These are phyloP conservation scores for Taphrina populina DNA, from an alignment of 1,139 yeast species.

Conservation along the genomic window DNA sequence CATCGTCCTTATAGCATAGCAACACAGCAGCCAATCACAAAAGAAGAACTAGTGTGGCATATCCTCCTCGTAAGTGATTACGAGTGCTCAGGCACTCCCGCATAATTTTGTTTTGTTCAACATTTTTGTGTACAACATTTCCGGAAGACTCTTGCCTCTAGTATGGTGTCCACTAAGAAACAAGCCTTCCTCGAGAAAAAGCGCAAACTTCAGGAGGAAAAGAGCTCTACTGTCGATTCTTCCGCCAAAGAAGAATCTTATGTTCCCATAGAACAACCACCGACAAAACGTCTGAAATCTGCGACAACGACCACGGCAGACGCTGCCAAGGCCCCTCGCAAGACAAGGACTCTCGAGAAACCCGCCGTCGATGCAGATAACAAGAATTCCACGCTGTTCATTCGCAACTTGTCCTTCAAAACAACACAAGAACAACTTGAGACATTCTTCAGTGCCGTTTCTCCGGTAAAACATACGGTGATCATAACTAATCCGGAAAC, in stretches of 20 bases:
- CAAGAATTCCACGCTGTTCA: conserved; percentile 52
- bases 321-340: not conserved
- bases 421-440: conserved; percentile 78
- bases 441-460: conserved; percentile 81
- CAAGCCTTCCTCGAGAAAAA: conserved; percentile 31
- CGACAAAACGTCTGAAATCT: conserved; percentile 1
- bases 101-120: not conserved
- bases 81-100: conserved; percentile 10
- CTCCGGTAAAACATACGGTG: conserved; percentile 94
- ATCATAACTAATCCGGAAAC: conserved; percentile 76
- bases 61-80: not conserved
- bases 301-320: not conserved
- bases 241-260: not conserved
- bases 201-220: conserved; percentile 15
- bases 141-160: not conserved
- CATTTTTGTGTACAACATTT: not conserved
- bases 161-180: conserved; percentile 31
- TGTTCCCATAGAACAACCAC: conserved; percentile 5
- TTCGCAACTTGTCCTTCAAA: conserved; percentile 79
- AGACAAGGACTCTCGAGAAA: conserved; percentile 8
- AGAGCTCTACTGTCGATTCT: not conserved
- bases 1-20: too few relatives aligned
- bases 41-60: too few relatives aligned
- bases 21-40: too few relatives aligned
- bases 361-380: conserved; percentile 16